A percentile compares a stretch with the other conserved stretches of the same genome.
Evolutionary conservation across 1,284 basidiomycete genomes (phyloP).

Genomic region (Naganishia cerealis): DNA sequence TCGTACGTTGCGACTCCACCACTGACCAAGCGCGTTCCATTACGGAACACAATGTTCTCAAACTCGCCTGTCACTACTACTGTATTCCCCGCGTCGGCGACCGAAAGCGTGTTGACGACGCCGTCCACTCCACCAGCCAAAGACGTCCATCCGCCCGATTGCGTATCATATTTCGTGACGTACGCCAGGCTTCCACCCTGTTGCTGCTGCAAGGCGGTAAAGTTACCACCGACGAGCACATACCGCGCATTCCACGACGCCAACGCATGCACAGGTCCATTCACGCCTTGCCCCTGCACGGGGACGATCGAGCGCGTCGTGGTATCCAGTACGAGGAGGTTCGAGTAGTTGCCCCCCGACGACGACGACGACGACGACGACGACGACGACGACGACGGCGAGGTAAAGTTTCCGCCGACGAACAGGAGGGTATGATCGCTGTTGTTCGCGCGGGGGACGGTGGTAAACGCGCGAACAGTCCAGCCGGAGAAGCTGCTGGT

Average conservation of each 20-base stretch:
- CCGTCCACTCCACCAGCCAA: slow-evolving; percentile 21
- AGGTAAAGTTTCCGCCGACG: slow-evolving; percentile 74
- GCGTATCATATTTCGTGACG: slow-evolving; percentile 12
- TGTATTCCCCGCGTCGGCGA: neutral
- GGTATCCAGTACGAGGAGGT: slow-evolving; percentile 71
- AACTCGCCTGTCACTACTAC: slow-evolving; percentile 14
- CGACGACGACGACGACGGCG: too few relatives aligned
- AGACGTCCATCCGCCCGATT: neutral
- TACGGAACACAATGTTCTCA: slow-evolving; percentile 1
- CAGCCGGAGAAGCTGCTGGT: slow-evolving; percentile 50
- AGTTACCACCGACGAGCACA: slow-evolving; percentile 72
- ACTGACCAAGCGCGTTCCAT: slow-evolving; percentile 14
- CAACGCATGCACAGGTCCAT: slow-evolving; percentile 70
- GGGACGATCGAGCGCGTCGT: slow-evolving; percentile 59
- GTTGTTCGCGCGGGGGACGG: slow-evolving; percentile 56
- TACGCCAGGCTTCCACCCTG: slow-evolving; percentile 6
- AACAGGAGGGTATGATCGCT: slow-evolving; percentile 68
- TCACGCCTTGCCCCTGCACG: slow-evolving; percentile 66
- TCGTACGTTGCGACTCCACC: slow-evolving; percentile 23
- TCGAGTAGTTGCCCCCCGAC: slow-evolving; percentile 62
- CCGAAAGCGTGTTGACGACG: neutral
- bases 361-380: too few relatives aligned
- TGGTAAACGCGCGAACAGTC: slow-evolving; percentile 62
- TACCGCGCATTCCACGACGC: slow-evolving; percentile 68
- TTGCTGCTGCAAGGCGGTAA: slow-evolving; percentile 59